These are phyloP conservation scores for Nannizzia gypsea DNA, from an alignment of 2,329 filamentous ascomycete species.

Conservation along the genomic window DNA sequence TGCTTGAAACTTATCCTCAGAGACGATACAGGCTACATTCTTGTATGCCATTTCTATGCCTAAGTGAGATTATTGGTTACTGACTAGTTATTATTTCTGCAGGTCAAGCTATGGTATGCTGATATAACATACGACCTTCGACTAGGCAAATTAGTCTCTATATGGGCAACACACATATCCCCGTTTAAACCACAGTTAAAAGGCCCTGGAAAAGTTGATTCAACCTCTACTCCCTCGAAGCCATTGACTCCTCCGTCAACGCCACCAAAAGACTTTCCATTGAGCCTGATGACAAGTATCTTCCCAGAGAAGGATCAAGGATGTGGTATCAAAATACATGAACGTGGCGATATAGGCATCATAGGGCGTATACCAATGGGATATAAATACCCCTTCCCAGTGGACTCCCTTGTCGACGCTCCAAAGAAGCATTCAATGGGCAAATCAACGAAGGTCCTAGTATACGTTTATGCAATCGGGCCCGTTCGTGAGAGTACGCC, in stretches of 20 bases:
- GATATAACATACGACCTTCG: slow-evolving; percentile 17
- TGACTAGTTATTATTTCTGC: not conserved
- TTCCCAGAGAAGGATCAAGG: slow-evolving; percentile 42
- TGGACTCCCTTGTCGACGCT: slow-evolving; percentile 41
- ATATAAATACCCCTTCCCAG: slow-evolving; percentile 23
- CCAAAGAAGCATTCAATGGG: slow-evolving; percentile 22
- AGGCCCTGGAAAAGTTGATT: slow-evolving; percentile 21
- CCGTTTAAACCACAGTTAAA: slow-evolving; percentile 6
- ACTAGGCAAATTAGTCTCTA: slow-evolving; percentile 31
- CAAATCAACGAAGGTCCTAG: slow-evolving; percentile 34
- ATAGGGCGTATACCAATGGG: slow-evolving; percentile 34
- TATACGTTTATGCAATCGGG: slow-evolving; percentile 42
- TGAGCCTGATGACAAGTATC: slow-evolving; percentile 35
- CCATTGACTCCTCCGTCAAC: not conserved
- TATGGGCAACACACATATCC: slow-evolving; percentile 42
- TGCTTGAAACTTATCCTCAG: slow-evolving; percentile 20
- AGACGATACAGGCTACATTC: slow-evolving; percentile 20
- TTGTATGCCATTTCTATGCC: not conserved
- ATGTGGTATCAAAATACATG: slow-evolving; percentile 37
- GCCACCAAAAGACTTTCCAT: not conserved
- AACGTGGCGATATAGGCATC: slow-evolving; percentile 32
- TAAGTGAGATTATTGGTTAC: not conserved
- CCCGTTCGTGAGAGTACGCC: slow-evolving; percentile 33
- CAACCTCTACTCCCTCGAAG: slow-evolving; percentile 22
- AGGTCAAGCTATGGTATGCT: slow-evolving; percentile 22